These are phyloP conservation scores for Geosmithia flava DNA, from an alignment of 2,329 filamentous ascomycete species.

Conservation along the genomic window DNA sequence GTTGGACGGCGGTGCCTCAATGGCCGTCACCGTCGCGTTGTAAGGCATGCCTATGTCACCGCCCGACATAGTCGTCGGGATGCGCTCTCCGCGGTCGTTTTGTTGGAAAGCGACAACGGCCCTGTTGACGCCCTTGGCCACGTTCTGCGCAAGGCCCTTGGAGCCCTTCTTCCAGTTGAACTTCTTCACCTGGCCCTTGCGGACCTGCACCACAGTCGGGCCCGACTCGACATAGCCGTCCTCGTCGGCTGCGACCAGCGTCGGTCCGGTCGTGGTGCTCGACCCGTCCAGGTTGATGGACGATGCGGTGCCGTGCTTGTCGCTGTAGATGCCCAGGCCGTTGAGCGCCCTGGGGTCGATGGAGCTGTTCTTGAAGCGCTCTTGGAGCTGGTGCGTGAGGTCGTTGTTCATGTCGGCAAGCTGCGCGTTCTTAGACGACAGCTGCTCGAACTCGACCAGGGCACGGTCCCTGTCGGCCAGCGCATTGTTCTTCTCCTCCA, in stretches of 20 bases:
- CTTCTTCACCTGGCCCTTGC: constrained; percentile 88
- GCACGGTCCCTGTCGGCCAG: constrained; percentile 83
- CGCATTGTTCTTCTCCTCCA: constrained; percentile 75
- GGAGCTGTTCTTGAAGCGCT: constrained; percentile 71
- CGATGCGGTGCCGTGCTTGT: constrained; percentile 37
- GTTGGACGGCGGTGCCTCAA: constrained; percentile 29
- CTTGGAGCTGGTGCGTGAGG: constrained; percentile 86
- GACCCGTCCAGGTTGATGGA: constrained; percentile 37
- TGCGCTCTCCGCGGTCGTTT: constrained; percentile 45
- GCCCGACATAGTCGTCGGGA: constrained; percentile 36
- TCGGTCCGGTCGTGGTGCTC: constrained; percentile 44
- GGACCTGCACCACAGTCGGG: constrained; percentile 90
- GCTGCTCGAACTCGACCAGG: constrained; percentile 87
- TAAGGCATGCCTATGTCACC: constrained; percentile 61
- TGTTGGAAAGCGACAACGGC: constrained; percentile 67
- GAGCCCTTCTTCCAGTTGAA: constrained; percentile 99
- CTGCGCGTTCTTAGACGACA: constrained; percentile 90
- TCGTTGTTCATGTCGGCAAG: constrained; percentile 93
- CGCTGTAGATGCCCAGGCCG: constrained; percentile 45
- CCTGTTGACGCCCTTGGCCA: constrained; percentile 87
- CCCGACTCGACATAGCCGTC: constrained; percentile 61
- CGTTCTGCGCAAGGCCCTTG: constrained; percentile 85
- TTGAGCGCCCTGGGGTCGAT: constrained; percentile 34
- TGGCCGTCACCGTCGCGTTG: constrained; percentile 49
- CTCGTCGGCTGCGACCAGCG: constrained; percentile 36